A percentile compares a stretch with the other conserved stretches of the same genome.
Conservation (phyloP, 1,139 yeast species). For the Saccharomyces pastorianus region DNA sequence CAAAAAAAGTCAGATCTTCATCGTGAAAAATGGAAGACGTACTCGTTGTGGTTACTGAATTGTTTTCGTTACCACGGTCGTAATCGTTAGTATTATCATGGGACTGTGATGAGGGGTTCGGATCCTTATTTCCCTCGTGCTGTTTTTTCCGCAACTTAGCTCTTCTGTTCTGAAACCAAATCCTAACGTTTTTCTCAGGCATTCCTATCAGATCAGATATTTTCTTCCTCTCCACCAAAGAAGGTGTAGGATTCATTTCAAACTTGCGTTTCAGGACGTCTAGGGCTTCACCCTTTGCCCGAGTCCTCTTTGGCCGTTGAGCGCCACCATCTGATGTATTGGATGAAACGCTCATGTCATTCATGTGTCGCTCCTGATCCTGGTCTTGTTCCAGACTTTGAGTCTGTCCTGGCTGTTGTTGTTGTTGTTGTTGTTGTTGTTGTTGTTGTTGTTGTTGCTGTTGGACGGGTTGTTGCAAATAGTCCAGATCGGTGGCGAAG, state of each 20-base stretch:
- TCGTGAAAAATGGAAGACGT: conserved; percentile 3
- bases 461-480: background rate
- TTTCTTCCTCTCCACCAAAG: conserved; percentile 56
- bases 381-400: background rate
- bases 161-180: conserved; percentile 91
- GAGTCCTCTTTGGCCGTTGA: conserved; percentile 35
- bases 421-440: background rate
- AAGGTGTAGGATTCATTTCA: conserved; percentile 62
- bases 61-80: background rate
- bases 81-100: background rate
- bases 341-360: background rate
- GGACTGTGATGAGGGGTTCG: background rate
- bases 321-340: background rate
- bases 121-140: background rate
- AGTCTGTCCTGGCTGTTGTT: background rate
- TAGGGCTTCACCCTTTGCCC: conserved; percentile 82
- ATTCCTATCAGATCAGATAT: conserved; percentile 72
- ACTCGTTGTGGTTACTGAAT: background rate
- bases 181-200: conserved; percentile 86
- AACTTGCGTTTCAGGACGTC: conserved; percentile 64
- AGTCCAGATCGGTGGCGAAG: conserved; percentile 8
- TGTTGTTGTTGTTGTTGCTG: conserved; percentile 1
- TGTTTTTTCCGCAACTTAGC: conserved; percentile 57
- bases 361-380: background rate
- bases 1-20: conserved; percentile 22